These are phyloP conservation scores for Truncatella angustata DNA, from an alignment of 2,329 filamentous ascomycete genomes.

Conservation along the genomic window DNA sequence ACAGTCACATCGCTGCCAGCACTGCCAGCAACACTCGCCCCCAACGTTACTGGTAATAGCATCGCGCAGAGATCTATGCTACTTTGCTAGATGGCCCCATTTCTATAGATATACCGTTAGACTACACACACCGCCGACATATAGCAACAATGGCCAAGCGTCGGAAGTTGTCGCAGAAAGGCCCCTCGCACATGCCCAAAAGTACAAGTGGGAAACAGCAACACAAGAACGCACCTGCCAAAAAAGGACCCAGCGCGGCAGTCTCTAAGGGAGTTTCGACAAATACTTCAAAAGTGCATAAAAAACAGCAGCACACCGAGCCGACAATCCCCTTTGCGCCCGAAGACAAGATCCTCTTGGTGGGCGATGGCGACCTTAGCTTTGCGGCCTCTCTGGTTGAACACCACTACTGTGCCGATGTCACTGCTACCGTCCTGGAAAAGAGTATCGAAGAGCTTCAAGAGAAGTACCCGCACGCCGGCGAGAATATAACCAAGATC, in stretches of 20 bases:
- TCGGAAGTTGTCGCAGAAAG: conserved; percentile 25
- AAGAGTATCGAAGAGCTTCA: conserved; percentile 53
- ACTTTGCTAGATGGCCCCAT: too few relatives aligned
- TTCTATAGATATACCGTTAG: not conserved
- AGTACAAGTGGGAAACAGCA: conserved; percentile 8
- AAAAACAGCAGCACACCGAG: conserved; percentile 30
- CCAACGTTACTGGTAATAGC: not conserved
- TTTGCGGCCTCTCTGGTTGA: conserved; percentile 67
- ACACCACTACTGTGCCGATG: conserved; percentile 62
- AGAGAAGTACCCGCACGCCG: conserved; percentile 72
- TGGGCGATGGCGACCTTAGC: conserved; percentile 81
- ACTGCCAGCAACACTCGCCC: too few relatives aligned
- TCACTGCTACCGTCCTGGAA: conserved; percentile 72
- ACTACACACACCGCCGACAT: not conserved
- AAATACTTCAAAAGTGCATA: not conserved
- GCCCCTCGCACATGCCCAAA: conserved; percentile 13
- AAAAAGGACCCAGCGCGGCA: conserved; percentile 8
- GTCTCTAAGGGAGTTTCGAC: conserved; percentile 13
- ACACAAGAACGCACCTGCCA: conserved; percentile 6
- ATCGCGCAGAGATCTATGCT: too few relatives aligned
- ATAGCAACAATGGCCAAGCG: conserved; percentile 37
- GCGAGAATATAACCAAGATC: conserved; percentile 56
- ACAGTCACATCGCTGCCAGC: not conserved
- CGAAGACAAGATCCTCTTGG: conserved; percentile 67
- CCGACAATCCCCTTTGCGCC: conserved; percentile 67